Evolutionary conservation across 2,329 filamentous ascomycete genomes (phyloP).

Genomic region (Cryphonectria nitschkei): DNA sequence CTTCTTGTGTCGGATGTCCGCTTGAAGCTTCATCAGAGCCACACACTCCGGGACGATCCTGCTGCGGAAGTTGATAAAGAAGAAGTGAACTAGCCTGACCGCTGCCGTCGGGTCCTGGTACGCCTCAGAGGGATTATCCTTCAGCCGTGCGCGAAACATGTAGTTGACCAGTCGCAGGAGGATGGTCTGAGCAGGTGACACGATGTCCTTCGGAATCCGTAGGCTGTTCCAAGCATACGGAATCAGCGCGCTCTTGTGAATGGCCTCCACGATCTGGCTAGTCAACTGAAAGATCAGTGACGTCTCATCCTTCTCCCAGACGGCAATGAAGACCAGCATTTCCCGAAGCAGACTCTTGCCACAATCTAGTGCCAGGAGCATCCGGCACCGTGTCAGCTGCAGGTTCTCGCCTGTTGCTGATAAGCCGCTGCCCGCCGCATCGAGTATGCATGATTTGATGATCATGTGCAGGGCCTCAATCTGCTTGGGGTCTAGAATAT

Average conservation of each 20-base stretch:
- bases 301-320: constrained; percentile 93
- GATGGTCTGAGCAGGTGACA: constrained; percentile 91
- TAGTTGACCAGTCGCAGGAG: constrained; percentile 89
- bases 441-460: constrained; percentile 90
- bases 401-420: constrained; percentile 76
- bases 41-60: constrained; percentile 93
- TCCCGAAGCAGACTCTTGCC: constrained; percentile 88
- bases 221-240: constrained; percentile 92
- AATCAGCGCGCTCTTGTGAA: constrained; percentile 85
- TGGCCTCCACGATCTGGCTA: constrained; percentile 91
- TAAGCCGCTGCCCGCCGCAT: constrained; percentile 72
- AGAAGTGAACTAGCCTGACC: constrained; percentile 76
- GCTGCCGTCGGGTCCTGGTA: constrained; percentile 59
- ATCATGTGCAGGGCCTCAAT: constrained; percentile 98
- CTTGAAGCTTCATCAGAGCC: constrained; percentile 91
- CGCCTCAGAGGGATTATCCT: constrained; percentile 49
- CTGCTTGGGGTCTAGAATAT: constrained; percentile 91
- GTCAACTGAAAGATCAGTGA: constrained; percentile 97
- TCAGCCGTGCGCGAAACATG: constrained; percentile 70
- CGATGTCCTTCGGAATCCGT: constrained; percentile 91
- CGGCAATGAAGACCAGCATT: constrained; percentile 92
- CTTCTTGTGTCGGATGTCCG: constrained; percentile 78
- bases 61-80: constrained; percentile 89
- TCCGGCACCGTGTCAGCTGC: constrained; percentile 86
- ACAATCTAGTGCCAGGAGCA: constrained; percentile 86